Base-by-base conservation (phyloP, 768 basidiomycete genomes). In the Mycena metata region DNA sequence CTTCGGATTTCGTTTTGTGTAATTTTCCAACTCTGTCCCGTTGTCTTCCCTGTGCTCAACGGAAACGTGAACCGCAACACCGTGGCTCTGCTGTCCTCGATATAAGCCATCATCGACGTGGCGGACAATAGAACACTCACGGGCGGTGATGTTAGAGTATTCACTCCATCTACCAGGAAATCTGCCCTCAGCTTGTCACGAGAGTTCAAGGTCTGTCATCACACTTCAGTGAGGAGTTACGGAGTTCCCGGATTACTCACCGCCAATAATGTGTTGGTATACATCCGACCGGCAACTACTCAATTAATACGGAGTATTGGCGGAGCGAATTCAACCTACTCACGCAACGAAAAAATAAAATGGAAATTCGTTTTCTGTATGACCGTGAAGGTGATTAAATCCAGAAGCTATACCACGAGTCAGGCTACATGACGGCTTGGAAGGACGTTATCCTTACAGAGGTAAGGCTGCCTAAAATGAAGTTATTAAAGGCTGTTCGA, bases 371-470 rank as follows among this genome's bases (percentile, higher is more conserved):
- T 59, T 10, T 59, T 59, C 43, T 59, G 58, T 6, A 59, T 19
- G 11, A 59, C 24, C 42, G 58, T 59, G 43, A 59, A 59, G 10
- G 58, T 59, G 58, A 59, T 59, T 19, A 59, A 35, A 46, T 59
- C 42, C 42, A 59, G 2, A 23, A 60, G 23, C 59, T 60, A 17
- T 55, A 52, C 51, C 51, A 17, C 36, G n/a, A 5, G 46, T 16
- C 13, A 9, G 9, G 46, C 36, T 49, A 11, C 26, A 39, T 4
- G 5, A 15, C 39, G 11, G 30, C 3, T 6, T 30, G 6, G 30
- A 6, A 56, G 24, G 6, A 42, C 41, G 55, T 24, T 5, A 56
- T n/a, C 13, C 56, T 21, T 57, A 57, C 56, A 4, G 56, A 24
- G 16, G 23, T 57, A 8, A 57, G 24, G 5, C 39, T 57, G 56